Conservation (phyloP, 2,329 filamentous ascomycete species). For the Fusarium penzigii region DNA sequence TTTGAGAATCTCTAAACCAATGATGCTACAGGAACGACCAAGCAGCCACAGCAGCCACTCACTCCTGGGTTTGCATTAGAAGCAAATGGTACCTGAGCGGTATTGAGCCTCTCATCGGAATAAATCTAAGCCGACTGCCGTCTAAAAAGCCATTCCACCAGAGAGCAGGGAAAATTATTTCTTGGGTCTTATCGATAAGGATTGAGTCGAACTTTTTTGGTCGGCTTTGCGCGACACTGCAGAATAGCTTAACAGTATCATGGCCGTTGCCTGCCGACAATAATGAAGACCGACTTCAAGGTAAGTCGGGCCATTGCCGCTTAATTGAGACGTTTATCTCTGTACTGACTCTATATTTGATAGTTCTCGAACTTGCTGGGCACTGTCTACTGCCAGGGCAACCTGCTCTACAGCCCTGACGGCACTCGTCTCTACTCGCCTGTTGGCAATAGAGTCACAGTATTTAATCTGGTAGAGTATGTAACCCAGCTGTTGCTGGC, state of each 20-base stretch:
- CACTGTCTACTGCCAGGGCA: conserved; percentile 97
- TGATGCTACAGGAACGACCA: neutral
- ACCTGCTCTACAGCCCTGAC: conserved; percentile 94
- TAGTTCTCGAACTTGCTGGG: conserved; percentile 98
- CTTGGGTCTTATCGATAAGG: conserved; percentile 38
- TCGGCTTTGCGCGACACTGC: conserved; percentile 22
- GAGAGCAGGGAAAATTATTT: conserved; percentile 25
- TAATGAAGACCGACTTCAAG: conserved; percentile 99
- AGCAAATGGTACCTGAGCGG: no score
- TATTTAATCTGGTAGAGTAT: conserved; percentile 96
- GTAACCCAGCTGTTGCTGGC: conserved; percentile 22
- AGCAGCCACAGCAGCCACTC: conserved; percentile 18
- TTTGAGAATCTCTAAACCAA: conserved; percentile 19
- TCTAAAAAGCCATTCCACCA: conserved; percentile 11
- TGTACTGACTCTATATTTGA: neutral
- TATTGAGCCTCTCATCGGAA: no score
- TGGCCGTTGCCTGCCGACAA: conserved; percentile 49
- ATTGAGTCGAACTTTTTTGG: conserved; percentile 34
- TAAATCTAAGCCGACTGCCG: no score
- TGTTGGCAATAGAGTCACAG: conserved; percentile 91
- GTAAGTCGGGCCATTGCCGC: conserved; percentile 47
- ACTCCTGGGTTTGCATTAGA: conserved; percentile 15
- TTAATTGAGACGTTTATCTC: neutral
- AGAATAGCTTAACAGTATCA: conserved; percentile 27
- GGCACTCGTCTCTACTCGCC: conserved; percentile 94